Conservation (phyloP, 306 rosid genomes). For the Casuarina cunninghamiana region DNA sequence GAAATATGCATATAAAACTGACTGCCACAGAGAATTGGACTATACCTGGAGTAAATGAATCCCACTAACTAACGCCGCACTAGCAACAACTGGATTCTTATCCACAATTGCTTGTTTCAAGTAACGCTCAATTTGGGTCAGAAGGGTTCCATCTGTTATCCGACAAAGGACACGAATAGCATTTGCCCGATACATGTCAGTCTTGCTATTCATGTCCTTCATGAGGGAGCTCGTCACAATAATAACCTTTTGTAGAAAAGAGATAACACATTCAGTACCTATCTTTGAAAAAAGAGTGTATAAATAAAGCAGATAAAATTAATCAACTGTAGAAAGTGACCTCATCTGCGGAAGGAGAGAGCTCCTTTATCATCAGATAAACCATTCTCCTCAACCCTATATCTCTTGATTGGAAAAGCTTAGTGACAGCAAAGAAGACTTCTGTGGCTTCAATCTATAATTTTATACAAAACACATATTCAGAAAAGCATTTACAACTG, state of each 20-base stretch:
- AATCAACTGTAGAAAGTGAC: constrained; percentile 35
- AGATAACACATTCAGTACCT: constrained; percentile 35
- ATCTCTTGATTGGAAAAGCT: constrained; percentile 95
- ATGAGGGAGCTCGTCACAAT: constrained; percentile 98
- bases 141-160: constrained; percentile 97
- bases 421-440: constrained; percentile 95
- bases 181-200: constrained; percentile 98
- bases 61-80: constrained; percentile 98
- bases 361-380: constrained; percentile 90
- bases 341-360: constrained; percentile 97
- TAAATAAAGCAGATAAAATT: constrained; percentile 18
- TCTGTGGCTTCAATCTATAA: constrained; percentile 93
- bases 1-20: background rate
- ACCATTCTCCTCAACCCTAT: constrained; percentile 98
- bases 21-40: background rate
- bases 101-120: constrained; percentile 97
- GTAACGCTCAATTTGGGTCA: constrained; percentile 93
- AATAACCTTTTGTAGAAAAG: constrained; percentile 56
- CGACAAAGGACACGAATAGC: constrained; percentile 97
- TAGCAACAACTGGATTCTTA: constrained; percentile 98
- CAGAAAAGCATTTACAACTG: constrained; percentile 17
- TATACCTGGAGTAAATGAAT: constrained; percentile 96
- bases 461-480: constrained; percentile 24
- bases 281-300: constrained; percentile 19
- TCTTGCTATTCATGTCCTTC: constrained; percentile 99